phyloP scores from a whole-genome alignment of 2,329 filamentous ascomycete species.

The Nothophoma quercina region DNA sequence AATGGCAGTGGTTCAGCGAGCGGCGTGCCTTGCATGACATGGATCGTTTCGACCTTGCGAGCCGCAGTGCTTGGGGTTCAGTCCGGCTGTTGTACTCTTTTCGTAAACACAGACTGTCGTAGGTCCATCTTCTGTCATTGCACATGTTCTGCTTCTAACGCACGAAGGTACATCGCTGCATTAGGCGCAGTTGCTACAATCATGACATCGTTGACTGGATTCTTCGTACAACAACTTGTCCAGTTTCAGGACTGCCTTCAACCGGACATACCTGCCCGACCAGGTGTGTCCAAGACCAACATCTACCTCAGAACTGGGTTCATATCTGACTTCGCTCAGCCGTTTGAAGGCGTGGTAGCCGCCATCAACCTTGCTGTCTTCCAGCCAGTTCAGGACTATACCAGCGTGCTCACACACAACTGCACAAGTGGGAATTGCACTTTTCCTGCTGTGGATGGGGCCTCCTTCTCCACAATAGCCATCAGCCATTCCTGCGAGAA shows the following conservation, averaged over 20 bases:
- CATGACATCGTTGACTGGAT: neutral
- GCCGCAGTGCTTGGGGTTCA: slow-evolving; percentile 22
- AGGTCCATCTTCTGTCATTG: too few species aligned
- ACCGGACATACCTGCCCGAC: neutral
- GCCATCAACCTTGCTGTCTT: neutral
- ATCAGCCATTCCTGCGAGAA: neutral
- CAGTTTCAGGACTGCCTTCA: neutral
- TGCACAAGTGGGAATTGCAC: neutral
- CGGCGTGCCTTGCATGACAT: slow-evolving; percentile 11
- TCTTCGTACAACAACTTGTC: neutral
- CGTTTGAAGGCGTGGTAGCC: neutral
- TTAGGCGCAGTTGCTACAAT: neutral
- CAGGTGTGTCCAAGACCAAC: neutral
- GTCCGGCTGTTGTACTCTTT: slow-evolving; percentile 6
- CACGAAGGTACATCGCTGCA: neutral
- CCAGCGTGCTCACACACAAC: neutral
- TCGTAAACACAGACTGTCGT: neutral
- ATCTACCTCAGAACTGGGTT: neutral
- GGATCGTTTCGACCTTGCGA: slow-evolving; percentile 17
- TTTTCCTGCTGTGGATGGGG: neutral
- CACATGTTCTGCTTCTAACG: too few species aligned
- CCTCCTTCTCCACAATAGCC: neutral
- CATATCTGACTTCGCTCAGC: neutral
- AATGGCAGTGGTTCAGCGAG: slow-evolving; percentile 21
- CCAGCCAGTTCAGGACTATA: neutral